Evolutionary conservation across 331 rosid species (phyloP).

Genomic region (Malus hybrid): DNA sequence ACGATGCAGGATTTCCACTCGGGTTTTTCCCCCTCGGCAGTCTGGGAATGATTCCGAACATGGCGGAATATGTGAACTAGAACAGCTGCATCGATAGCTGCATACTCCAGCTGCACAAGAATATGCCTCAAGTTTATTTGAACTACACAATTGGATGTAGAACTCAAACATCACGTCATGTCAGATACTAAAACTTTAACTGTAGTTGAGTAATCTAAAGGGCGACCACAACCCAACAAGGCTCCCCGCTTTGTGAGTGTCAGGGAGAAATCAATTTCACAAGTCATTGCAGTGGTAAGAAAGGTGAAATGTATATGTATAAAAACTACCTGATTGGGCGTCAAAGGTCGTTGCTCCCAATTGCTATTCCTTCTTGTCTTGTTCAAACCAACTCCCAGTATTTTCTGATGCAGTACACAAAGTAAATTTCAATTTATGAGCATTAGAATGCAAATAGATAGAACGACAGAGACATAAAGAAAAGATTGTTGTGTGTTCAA

Average conservation of each 20-base stretch:
- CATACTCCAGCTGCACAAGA: conserved; percentile 77
- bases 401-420: conserved; percentile 45
- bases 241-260: too few species aligned
- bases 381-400: conserved; percentile 82
- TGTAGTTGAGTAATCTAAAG: too few species aligned
- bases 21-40: conserved; percentile 24
- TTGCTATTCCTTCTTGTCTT: conserved; percentile 91
- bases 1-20: conserved; percentile 87
- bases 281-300: not conserved
- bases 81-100: conserved; percentile 92
- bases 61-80: conserved; percentile 80
- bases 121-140: conserved; percentile 11
- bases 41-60: conserved; percentile 49
- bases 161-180: not conserved
- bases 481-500: not conserved
- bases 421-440: not conserved
- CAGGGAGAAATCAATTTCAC: not conserved
- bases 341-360: conserved; percentile 93
- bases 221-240: too few species aligned
- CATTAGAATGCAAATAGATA: not conserved
- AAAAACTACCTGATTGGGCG: conserved; percentile 61
- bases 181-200: not conserved
- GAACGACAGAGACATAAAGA: not conserved
- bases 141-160: not conserved
- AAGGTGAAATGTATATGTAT: too few species aligned